phyloP scores from a whole-genome alignment of 352 stramenopile genomes.

The Globisporangium cylindrosporum region DNA sequence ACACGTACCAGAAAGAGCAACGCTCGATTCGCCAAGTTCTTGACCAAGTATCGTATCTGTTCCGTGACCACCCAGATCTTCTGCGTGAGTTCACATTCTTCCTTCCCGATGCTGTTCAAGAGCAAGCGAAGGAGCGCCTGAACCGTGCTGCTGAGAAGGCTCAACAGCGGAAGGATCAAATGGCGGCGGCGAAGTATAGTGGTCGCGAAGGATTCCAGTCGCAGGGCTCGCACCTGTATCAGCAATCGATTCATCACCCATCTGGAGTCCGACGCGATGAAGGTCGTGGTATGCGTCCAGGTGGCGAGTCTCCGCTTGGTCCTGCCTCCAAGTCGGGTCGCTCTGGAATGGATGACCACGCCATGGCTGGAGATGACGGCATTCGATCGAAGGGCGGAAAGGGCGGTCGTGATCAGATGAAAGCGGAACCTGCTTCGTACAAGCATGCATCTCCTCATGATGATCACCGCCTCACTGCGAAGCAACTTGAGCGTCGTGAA shows the following conservation, averaged over 20 bases:
- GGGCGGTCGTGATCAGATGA: constrained; percentile 24
- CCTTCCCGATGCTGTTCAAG: constrained; percentile 97
- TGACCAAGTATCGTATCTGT: constrained; percentile 98
- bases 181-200: constrained; percentile 49
- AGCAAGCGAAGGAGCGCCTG: constrained; percentile 95
- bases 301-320: constrained; percentile 49
- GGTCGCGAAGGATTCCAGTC: constrained; percentile 28
- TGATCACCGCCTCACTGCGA: constrained; percentile 46
- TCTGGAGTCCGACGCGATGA: constrained; percentile 37
- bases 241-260: constrained; percentile 14
- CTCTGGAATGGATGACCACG: constrained; percentile 41
- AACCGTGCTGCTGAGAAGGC: constrained; percentile 94
- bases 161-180: constrained; percentile 82
- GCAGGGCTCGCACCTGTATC: constrained; percentile 19
- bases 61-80: constrained; percentile 98
- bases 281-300: constrained; percentile 24
- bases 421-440: constrained; percentile 34
- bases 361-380: constrained; percentile 31
- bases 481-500: constrained; percentile 62
- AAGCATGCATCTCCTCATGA: constrained; percentile 48
- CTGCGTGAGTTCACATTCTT: constrained; percentile 99
- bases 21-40: constrained; percentile 96
- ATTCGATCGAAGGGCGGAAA: constrained; percentile 37
- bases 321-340: constrained; percentile 46
- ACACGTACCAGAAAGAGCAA: constrained; percentile 99